phyloP scores from a whole-genome alignment of 208 protist genomes.

The Crithidia bombi region DNA sequence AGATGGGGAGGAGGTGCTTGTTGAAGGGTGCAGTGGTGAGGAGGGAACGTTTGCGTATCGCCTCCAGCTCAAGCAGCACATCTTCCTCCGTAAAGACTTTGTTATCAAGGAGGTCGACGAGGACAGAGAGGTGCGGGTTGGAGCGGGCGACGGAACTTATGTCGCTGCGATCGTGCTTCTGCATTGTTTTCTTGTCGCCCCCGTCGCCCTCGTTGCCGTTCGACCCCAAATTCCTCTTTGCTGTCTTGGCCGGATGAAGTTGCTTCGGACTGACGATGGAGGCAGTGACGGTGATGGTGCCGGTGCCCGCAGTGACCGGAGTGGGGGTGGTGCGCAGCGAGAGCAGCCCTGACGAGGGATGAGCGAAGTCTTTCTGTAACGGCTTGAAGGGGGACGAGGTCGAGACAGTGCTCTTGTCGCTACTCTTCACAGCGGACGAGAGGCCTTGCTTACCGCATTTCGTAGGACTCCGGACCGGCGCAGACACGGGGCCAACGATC shows the following conservation, averaged over 20 bases:
- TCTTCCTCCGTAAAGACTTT: slow-evolving; percentile 55
- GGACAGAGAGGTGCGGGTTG: slow-evolving; percentile 44
- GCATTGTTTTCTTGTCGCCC: background rate
- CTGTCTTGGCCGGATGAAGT: background rate
- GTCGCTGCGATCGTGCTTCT: slow-evolving; percentile 5
- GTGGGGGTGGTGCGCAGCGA: slow-evolving; percentile 11
- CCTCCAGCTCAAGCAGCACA: slow-evolving; percentile 50
- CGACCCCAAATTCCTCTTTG: background rate
- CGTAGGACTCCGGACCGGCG: background rate
- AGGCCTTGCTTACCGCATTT: background rate
- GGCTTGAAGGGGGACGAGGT: slow-evolving; percentile 10
- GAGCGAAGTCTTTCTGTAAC: background rate
- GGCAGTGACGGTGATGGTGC: background rate
- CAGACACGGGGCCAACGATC: background rate
- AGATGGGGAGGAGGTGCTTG: slow-evolving; percentile 42
- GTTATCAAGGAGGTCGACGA: slow-evolving; percentile 43
- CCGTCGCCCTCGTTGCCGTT: too few species aligned
- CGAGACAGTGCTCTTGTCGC: background rate
- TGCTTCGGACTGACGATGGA: background rate
- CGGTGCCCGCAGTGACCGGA: background rate
- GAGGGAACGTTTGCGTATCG: slow-evolving; percentile 50
- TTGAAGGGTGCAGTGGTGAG: slow-evolving; percentile 55
- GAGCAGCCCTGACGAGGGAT: slow-evolving; percentile 2
- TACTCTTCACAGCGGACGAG: background rate
- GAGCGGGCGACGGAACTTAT: slow-evolving; percentile 26